These are phyloP conservation scores for Pseudocohnilembus persalinus DNA, from an alignment of 169 alveolate species.

Conservation along the genomic window DNA sequence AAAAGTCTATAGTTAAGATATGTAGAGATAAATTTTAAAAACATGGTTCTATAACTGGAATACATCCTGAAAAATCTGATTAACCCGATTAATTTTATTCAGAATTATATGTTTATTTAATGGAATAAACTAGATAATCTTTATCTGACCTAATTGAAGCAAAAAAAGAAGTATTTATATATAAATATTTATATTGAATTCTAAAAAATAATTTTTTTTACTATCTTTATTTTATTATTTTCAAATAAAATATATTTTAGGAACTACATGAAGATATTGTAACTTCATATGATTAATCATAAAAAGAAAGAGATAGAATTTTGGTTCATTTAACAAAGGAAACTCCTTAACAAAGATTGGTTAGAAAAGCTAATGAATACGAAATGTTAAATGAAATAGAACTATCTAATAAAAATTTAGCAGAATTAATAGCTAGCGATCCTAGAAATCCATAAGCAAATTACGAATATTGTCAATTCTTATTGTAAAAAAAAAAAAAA, in stretches of 20 bases:
- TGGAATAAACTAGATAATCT: constrained; percentile 47
- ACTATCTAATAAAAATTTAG: constrained; percentile 25
- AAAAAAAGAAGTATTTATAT: constrained; percentile 16
- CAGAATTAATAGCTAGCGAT: background rate
- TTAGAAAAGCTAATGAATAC: constrained; percentile 37
- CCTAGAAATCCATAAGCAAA: constrained; percentile 3
- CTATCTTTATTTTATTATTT: background rate
- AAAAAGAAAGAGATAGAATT: constrained; percentile 29
- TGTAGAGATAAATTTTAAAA: constrained; percentile 49
- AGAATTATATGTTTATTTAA: constrained; percentile 42
- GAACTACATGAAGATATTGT: constrained; percentile 27
- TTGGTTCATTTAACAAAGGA: constrained; percentile 30
- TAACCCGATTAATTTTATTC: constrained; percentile 41
- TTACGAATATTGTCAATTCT: constrained; percentile 9
- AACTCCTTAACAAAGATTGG: constrained; percentile 13
- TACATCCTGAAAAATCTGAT: constrained; percentile 33
- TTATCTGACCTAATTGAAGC: constrained; percentile 24
- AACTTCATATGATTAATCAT: constrained; percentile 7
- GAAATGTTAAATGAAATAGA: constrained; percentile 33
- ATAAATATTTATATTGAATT: constrained; percentile 14
- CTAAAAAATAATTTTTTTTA: background rate
- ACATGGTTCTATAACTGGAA: constrained; percentile 47
- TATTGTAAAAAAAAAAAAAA: background rate
- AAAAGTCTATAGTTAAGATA: constrained; percentile 36
- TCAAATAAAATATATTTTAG: background rate